These are phyloP conservation scores for Ceratocystiopsis sp. DNA, from an alignment of 2,329 filamentous ascomycete genomes.

Conservation along the genomic window DNA sequence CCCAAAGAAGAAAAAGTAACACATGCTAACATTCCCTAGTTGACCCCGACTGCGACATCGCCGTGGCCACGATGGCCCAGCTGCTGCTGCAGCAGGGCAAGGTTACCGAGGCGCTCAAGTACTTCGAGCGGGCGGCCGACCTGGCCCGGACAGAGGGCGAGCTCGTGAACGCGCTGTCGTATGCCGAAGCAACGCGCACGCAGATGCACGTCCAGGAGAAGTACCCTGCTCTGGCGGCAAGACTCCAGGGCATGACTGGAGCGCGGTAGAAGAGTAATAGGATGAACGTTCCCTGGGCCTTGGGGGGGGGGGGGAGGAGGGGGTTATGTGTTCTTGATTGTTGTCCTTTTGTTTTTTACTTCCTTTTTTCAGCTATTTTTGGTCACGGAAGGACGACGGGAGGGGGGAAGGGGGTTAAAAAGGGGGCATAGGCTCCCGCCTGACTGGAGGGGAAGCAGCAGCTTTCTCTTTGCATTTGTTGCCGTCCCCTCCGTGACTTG, in stretches of 20 bases:
- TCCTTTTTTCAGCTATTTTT: neutral
- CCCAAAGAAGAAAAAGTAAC: neutral
- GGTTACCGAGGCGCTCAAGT: constrained; percentile 83
- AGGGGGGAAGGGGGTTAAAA: too few relatives aligned
- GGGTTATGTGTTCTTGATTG: neutral
- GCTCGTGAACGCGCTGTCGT: constrained; percentile 89
- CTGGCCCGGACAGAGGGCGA: constrained; percentile 87
- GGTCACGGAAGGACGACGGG: too few relatives aligned
- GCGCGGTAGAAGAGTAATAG: constrained; percentile 12
- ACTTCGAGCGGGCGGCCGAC: constrained; percentile 93
- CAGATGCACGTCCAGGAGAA: constrained; percentile 85
- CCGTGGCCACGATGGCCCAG: constrained; percentile 96
- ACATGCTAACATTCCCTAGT: constrained; percentile 32
- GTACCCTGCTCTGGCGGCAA: constrained; percentile 62
- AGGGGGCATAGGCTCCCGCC: too few relatives aligned
- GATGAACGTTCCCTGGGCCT: neutral
- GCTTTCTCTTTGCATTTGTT: too few relatives aligned
- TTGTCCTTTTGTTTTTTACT: neutral
- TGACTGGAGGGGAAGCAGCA: too few relatives aligned
- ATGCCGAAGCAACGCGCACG: constrained; percentile 90
- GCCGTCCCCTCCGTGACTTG: too few relatives aligned
- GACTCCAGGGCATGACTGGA: constrained; percentile 41
- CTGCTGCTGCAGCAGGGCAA: constrained; percentile 95
- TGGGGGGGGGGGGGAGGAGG: too few relatives aligned
- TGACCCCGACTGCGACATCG: constrained; percentile 96